A percentile compares a stretch with the other conserved stretches of the same genome.
Evolutionary conservation across 2,329 filamentous ascomycete genomes (phyloP).

Genomic region (Colletotrichum euphorbiae): DNA sequence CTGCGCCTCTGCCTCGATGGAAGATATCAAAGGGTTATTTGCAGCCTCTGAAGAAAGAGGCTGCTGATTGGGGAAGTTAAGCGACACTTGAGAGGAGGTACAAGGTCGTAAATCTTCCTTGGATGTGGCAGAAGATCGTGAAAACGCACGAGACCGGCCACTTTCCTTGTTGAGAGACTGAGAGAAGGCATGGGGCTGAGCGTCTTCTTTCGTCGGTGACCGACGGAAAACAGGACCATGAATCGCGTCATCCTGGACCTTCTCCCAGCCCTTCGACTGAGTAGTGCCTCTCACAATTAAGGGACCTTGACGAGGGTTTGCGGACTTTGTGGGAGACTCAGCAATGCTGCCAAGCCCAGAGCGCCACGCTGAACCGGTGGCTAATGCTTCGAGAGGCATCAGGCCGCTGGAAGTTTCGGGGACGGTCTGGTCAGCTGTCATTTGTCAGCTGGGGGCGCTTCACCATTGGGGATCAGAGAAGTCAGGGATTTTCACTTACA

Average conservation of each 20-base stretch:
- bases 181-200: background rate
- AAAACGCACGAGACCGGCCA: too few species aligned
- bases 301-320: background rate
- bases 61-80: background rate
- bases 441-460: background rate
- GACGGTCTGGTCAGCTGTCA: constrained; percentile 12
- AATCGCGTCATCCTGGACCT: constrained; percentile 15
- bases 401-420: constrained; percentile 24
- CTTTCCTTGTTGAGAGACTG: background rate
- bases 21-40: background rate
- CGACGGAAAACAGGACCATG: constrained; percentile 33
- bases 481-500: constrained; percentile 44
- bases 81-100: background rate
- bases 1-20: constrained; percentile 38
- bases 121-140: too few species aligned
- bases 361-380: background rate
- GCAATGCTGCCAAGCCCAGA: background rate
- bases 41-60: background rate
- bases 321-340: background rate
- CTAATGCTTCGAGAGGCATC: background rate
- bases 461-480: background rate
- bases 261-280: constrained; percentile 26
- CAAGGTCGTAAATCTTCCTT: too few species aligned
- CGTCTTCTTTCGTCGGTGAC: constrained; percentile 12
- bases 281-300: constrained; percentile 12